These are phyloP conservation scores for Teratosphaeria viscida DNA, from an alignment of 2,329 filamentous ascomycete genomes.

Conservation along the genomic window DNA sequence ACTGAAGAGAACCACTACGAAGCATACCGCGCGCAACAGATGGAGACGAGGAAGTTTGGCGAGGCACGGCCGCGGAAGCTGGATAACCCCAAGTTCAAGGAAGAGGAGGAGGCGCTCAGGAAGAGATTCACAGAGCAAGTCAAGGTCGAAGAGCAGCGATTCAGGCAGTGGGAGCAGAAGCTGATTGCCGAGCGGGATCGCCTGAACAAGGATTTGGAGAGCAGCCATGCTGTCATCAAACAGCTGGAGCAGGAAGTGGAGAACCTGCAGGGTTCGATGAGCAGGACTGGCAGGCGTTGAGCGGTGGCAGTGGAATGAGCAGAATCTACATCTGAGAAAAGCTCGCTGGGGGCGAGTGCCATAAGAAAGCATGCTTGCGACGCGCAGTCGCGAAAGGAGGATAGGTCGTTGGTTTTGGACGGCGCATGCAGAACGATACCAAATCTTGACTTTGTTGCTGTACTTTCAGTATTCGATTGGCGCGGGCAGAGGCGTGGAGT, in stretches of 20 bases:
- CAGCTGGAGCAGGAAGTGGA: conserved; percentile 87
- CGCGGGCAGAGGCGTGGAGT: neutral
- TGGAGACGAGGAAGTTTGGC: conserved; percentile 99
- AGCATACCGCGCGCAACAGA: conserved; percentile 96
- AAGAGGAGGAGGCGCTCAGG: conserved; percentile 94
- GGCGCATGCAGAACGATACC: conserved; percentile 2
- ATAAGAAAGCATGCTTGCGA: neutral
- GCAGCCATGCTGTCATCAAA: conserved; percentile 87
- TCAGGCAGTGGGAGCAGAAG: conserved; percentile 99
- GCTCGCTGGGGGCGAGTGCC: neutral
- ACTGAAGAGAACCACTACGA: conserved; percentile 99
- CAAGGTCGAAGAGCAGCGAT: conserved; percentile 99
- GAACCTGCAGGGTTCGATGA: conserved; percentile 56
- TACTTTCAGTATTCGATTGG: neutral
- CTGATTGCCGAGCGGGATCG: conserved; percentile 97
- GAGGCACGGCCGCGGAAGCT: conserved; percentile 95
- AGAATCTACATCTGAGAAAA: neutral
- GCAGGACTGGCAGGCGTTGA: conserved; percentile 24
- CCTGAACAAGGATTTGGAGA: conserved; percentile 98
- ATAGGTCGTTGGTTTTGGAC: neutral
- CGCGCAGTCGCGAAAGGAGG: neutral
- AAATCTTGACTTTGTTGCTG: neutral
- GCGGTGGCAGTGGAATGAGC: neutral
- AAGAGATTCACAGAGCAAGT: conserved; percentile 99
- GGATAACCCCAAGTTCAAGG: conserved; percentile 99